These are phyloP conservation scores for Pseudopithomyces maydicus DNA, from an alignment of 2,329 filamentous ascomycete genomes.

Conservation along the genomic window DNA sequence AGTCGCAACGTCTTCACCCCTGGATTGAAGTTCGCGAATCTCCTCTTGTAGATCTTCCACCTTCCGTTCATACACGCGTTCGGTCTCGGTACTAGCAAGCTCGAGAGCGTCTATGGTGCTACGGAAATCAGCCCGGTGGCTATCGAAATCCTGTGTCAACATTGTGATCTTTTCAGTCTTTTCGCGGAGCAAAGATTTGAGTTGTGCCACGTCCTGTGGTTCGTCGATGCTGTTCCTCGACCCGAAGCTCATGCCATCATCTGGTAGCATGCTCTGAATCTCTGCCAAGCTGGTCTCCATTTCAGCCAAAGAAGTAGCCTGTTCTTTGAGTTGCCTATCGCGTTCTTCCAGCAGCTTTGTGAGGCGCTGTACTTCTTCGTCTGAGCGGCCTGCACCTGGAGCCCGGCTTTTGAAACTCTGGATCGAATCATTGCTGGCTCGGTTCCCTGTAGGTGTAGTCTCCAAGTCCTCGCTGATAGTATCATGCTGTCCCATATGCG, in stretches of 20 bases:
- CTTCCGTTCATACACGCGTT: slow-evolving; percentile 92
- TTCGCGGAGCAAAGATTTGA: slow-evolving; percentile 83
- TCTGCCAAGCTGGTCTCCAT: slow-evolving; percentile 91
- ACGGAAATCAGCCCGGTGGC: slow-evolving; percentile 91
- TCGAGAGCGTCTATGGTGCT: slow-evolving; percentile 97
- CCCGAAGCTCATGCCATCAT: slow-evolving; percentile 55
- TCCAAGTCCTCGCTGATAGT: slow-evolving; percentile 48
- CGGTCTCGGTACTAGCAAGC: slow-evolving; percentile 92
- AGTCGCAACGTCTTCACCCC: slow-evolving; percentile 86
- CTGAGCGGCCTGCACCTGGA: slow-evolving; percentile 43
- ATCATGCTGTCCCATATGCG: slow-evolving; percentile 50
- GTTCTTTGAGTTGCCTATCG: slow-evolving; percentile 86
- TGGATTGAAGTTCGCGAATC: slow-evolving; percentile 78
- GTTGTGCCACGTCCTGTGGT: slow-evolving; percentile 70
- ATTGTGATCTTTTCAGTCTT: slow-evolving; percentile 97
- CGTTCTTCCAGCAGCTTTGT: slow-evolving; percentile 78
- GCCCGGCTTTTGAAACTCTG: slow-evolving; percentile 49
- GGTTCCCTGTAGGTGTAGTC: slow-evolving; percentile 58
- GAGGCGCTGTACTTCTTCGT: slow-evolving; percentile 74
- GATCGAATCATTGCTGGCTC: slow-evolving; percentile 58
- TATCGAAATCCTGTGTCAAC: slow-evolving; percentile 92
- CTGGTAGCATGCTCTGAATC: slow-evolving; percentile 72
- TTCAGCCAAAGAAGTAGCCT: slow-evolving; percentile 79
- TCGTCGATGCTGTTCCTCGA: slow-evolving; percentile 52
- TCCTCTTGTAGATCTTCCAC: slow-evolving; percentile 86